Base-by-base conservation (phyloP, 495 filamentous ascomycete species). In the Parathielavia appendiculata region DNA sequence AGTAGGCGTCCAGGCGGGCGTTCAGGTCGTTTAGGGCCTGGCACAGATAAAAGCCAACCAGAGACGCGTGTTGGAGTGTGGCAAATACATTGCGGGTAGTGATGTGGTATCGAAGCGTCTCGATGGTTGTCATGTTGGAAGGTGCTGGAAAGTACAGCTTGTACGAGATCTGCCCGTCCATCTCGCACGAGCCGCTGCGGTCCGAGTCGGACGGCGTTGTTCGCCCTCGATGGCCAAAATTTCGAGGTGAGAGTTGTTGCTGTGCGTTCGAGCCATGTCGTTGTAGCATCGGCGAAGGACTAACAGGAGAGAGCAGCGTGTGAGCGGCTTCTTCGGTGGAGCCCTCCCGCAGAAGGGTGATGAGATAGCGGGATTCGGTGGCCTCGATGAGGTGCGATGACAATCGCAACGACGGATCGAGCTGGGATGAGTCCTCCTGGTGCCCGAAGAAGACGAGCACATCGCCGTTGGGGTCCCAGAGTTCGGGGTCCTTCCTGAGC, bases 61-160 rank as follows among this genome's bases (percentile, higher is more conserved):
- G 71, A 0, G 83, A 77, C 35, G 78, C 75, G 30, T 78, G 70
- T 49, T 74, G 78, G 1, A 86, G 66, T n/a, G 85, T 68, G 2
- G 82, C 83, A 64, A 87, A 84, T 49, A 86, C 76, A 60, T 87
- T 86, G 41, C 84, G 75, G 7, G 83, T 86, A 1, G 84, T 81
- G 54, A 85, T 73, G 50, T 83, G 78, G 57, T 84, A 70, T 9
- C 81, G 71, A 12, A 82, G 64, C 20, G 74, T 67, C 7, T 81
- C 80, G 0, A 68, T 58, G 54, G 74, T 79, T 54, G 73, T 68
- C 44, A 73, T 51, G 41, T 76, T 75, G 16, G 71, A 60, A 7
- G 77, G 81, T 0, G 79, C 64, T 4, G 81, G 76, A 58, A 86
- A 82, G 66, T 76, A 82, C 57, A 86, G 76, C 62, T 81, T 77